Percentiles rank a stretch among this genome's conserved stretches.
Evolutionary conservation across 495 filamentous ascomycete species (phyloP).

Genomic region (Penicillium angulare): DNA sequence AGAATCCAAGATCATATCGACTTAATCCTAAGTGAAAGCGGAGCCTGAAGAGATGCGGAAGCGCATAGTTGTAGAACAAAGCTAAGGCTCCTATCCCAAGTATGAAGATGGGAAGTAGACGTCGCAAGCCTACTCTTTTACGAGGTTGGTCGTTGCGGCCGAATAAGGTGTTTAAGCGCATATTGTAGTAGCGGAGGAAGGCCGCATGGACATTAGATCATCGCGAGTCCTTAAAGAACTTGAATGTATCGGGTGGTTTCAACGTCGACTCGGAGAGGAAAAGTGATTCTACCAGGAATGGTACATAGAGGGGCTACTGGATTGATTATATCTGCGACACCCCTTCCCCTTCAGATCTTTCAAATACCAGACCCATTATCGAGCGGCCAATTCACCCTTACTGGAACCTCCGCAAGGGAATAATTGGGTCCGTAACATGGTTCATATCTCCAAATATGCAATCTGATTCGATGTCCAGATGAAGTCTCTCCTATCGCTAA

Average conservation of each 20-base stretch:
- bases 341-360: too few species aligned
- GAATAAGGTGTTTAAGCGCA: constrained; percentile 22
- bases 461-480: constrained; percentile 7
- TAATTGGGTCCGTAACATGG: not conserved
- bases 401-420: constrained; percentile 3
- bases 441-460: not conserved
- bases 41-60: constrained; percentile 32
- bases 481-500: constrained; percentile 10
- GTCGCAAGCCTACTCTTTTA: constrained; percentile 1
- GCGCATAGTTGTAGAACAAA: constrained; percentile 23
- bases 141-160: constrained; percentile 4
- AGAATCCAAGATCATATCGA: constrained; percentile 35
- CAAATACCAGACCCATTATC: too few species aligned
- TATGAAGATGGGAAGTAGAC: constrained; percentile 11
- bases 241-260: not conserved
- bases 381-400: not conserved
- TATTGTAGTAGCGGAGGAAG: constrained; percentile 14
- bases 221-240: constrained; percentile 1
- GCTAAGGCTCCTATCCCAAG: constrained; percentile 9
- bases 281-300: too few species aligned
- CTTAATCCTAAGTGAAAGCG: constrained; percentile 31
- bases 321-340: too few species aligned
- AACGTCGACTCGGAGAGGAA: not conserved
- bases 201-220: constrained; percentile 33
- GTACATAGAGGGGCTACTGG: too few species aligned